phyloP scores from a whole-genome alignment of 2,329 filamentous ascomycete species.

The Colletotrichum lindemuthianum region DNA sequence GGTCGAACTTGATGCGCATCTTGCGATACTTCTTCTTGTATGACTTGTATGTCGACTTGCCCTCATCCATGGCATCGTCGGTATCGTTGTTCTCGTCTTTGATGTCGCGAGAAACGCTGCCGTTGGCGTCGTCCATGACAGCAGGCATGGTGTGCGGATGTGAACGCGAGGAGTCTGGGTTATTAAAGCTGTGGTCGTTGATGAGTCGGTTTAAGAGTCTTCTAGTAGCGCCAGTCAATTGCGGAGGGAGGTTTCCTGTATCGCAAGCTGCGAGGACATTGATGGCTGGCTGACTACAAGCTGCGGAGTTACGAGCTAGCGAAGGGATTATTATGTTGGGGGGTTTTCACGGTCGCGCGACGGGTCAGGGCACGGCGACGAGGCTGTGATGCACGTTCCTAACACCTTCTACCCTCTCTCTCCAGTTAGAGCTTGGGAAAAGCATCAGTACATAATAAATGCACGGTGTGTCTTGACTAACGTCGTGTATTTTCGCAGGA shows the following conservation, averaged over 20 bases:
- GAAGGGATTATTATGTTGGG: too few relatives aligned
- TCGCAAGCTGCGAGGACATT: constrained; percentile 31
- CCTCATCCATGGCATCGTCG: constrained; percentile 48
- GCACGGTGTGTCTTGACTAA: constrained; percentile 12
- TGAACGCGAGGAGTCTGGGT: not conserved
- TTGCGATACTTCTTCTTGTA: constrained; percentile 96
- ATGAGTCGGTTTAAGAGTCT: too few relatives aligned
- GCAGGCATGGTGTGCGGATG: constrained; percentile 20
- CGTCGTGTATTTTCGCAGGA: not conserved
- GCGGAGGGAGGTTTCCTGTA: constrained; percentile 2
- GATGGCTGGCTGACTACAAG: constrained; percentile 1
- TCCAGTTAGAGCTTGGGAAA: constrained; percentile 35
- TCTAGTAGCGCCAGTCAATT: too few relatives aligned
- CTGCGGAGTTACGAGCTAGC: constrained; percentile 4
- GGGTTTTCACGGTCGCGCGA: constrained; percentile 27
- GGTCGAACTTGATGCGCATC: constrained; percentile 83
- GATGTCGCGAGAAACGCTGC: constrained; percentile 43
- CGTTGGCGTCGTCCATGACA: constrained; percentile 44
- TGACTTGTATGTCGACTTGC: constrained; percentile 69
- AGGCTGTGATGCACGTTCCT: constrained; percentile 36
- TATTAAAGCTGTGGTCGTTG: not conserved
- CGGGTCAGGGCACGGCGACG: constrained; percentile 33
- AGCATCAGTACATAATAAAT: constrained; percentile 22
- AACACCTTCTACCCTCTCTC: constrained; percentile 7
- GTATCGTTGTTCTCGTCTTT: constrained; percentile 54